Conservation (phyloP, 345 rosid genomes). For the Acer saccharum region DNA sequence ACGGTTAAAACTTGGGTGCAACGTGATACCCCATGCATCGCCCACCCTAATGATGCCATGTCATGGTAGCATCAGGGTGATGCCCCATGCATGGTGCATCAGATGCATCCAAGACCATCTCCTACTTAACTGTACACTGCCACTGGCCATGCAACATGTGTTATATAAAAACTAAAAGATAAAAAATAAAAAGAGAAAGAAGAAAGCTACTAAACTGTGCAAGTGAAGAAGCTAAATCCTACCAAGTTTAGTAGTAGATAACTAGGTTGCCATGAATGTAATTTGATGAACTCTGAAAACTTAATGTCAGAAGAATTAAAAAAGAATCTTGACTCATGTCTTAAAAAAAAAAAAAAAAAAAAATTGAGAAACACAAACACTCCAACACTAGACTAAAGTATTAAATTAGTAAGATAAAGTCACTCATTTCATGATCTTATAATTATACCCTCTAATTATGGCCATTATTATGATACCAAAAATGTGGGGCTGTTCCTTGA, state of each 20-base stretch:
- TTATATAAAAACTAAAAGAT: too few species aligned
- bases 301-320: background rate
- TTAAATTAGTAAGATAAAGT: background rate
- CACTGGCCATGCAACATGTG: too few species aligned
- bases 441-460: background rate
- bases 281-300: background rate
- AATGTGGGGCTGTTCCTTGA: slow-evolving; percentile 7
- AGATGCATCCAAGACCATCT: too few species aligned
- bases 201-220: background rate
- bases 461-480: background rate
- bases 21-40: too few species aligned
- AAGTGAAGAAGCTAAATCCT: background rate
- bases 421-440: background rate
- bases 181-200: too few species aligned
- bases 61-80: too few species aligned
- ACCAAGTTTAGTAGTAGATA: background rate
- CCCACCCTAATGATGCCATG: too few species aligned
- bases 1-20: too few species aligned
- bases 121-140: too few species aligned
- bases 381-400: background rate
- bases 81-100: too few species aligned
- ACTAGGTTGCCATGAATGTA: background rate
- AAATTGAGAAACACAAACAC: background rate
- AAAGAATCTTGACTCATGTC: background rate
- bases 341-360: background rate